These are phyloP conservation scores for Bonia amplexicaulis DNA, from an alignment of 176 grass and related monocot genomes.

Conservation along the genomic window DNA sequence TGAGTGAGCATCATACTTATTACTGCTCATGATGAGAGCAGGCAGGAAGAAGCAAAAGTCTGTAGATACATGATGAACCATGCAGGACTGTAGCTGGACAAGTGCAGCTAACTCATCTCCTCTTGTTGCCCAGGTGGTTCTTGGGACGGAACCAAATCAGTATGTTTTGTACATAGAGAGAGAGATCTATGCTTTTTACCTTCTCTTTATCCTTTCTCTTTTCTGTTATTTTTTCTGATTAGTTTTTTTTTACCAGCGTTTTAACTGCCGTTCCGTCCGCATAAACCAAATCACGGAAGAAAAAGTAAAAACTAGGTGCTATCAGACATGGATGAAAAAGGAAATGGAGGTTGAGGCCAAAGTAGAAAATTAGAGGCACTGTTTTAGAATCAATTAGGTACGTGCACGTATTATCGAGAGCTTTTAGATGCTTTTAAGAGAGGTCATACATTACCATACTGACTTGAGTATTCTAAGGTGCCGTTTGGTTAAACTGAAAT, in stretches of 20 bases:
- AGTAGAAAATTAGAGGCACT: neutral
- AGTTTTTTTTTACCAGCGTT: neutral
- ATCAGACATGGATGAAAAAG: neutral
- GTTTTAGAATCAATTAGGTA: neutral
- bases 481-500: too few species aligned
- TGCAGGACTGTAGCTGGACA: constrained; percentile 28
- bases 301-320: neutral
- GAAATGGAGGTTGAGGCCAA: neutral
- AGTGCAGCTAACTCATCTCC: neutral
- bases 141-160: constrained; percentile 15
- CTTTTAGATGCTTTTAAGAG: neutral
- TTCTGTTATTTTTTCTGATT: neutral
- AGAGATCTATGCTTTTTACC: neutral
- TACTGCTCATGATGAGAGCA: neutral
- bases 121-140: constrained; percentile 27
- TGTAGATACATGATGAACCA: constrained; percentile 34
- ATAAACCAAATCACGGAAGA: neutral
- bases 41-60: neutral
- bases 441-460: neutral
- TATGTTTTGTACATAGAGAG: constrained; percentile 23
- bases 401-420: neutral
- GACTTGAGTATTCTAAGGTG: too few species aligned
- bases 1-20: neutral
- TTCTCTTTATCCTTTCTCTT: neutral
- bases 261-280: neutral